Percentiles rank a stretch among this genome's conserved stretches.
phyloP scores from a whole-genome alignment of 2,329 filamentous ascomycete genomes.

The Talaromyces piceae region DNA sequence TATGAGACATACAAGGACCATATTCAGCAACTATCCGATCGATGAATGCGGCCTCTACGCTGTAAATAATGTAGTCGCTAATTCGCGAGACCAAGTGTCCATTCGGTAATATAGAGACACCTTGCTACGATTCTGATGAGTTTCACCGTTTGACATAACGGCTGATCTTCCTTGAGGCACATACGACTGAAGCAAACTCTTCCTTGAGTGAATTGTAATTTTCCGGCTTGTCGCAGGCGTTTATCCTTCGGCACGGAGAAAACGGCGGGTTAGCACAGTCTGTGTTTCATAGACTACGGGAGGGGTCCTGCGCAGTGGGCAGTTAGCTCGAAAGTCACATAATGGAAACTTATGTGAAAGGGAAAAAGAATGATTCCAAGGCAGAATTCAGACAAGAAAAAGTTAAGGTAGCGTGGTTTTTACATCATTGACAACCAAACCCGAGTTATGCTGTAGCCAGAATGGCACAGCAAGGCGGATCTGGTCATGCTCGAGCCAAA shows the following conservation, averaged over 20 bases:
- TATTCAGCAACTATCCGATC: constrained; percentile 79
- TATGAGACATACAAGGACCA: constrained; percentile 69
- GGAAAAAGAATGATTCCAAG: not conserved
- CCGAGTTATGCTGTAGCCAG: constrained; percentile 55
- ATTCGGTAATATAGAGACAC: constrained; percentile 83
- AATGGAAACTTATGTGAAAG: not conserved
- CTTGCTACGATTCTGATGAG: constrained; percentile 54
- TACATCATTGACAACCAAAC: constrained; percentile 87
- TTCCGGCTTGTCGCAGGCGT: constrained; percentile 88
- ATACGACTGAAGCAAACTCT: constrained; percentile 84
- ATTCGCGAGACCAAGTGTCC: constrained; percentile 91
- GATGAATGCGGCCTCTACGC: constrained; percentile 89
- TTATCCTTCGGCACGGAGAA: constrained; percentile 58
- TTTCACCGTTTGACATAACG: constrained; percentile 25
- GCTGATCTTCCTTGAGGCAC: constrained; percentile 35
- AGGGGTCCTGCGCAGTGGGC: constrained; percentile 14
- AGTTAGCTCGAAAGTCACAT: constrained; percentile 6
- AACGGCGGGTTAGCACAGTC: constrained; percentile 3
- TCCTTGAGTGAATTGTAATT: constrained; percentile 72
- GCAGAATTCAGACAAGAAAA: constrained; percentile 69
- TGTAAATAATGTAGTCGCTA: constrained; percentile 99
- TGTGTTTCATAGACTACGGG: constrained; percentile 1
- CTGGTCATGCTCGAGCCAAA: constrained; percentile 98
- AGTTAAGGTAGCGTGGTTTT: constrained; percentile 95
- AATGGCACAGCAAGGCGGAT: constrained; percentile 60